Conservation (phyloP, 352 stramenopile genomes). For the Phytophthora citrophthora region DNA sequence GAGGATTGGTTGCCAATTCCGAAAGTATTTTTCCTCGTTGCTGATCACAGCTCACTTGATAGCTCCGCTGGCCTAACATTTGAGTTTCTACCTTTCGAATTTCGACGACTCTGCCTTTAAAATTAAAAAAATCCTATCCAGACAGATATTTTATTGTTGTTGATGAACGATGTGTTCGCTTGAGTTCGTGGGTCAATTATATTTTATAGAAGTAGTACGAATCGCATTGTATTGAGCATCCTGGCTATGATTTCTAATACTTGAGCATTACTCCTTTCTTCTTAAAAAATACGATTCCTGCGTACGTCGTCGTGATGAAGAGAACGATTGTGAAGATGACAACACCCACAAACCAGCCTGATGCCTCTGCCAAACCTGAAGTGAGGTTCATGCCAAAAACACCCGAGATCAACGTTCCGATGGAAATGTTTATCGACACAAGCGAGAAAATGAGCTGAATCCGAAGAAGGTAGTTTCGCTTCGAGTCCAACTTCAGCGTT, state of each 20-base stretch:
- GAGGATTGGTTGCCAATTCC: no score
- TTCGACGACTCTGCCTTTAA: no score
- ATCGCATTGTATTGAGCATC: no score
- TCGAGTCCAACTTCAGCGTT: constrained; percentile 73
- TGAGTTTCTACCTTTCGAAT: no score
- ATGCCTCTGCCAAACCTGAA: constrained; percentile 30
- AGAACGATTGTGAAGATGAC: constrained; percentile 40
- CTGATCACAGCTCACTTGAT: no score
- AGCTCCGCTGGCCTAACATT: no score
- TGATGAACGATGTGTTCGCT: no score
- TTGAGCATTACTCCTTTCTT: constrained; percentile 37
- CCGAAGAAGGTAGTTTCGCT: constrained; percentile 66
- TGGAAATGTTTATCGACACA: constrained; percentile 39
- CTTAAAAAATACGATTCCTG: constrained; percentile 33
- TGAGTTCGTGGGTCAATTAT: no score
- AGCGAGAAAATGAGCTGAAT: constrained; percentile 43
- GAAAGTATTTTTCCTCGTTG: no score
- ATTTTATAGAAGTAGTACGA: no score
- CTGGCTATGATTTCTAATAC: not conserved
- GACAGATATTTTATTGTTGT: no score
- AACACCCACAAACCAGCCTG: constrained; percentile 40
- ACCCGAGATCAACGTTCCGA: constrained; percentile 38
- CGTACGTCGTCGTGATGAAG: constrained; percentile 32
- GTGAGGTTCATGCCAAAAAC: constrained; percentile 46
- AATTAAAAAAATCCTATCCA: no score